Base-by-base conservation (phyloP, 129 eudicot species). In the Calendula officinalis region DNA sequence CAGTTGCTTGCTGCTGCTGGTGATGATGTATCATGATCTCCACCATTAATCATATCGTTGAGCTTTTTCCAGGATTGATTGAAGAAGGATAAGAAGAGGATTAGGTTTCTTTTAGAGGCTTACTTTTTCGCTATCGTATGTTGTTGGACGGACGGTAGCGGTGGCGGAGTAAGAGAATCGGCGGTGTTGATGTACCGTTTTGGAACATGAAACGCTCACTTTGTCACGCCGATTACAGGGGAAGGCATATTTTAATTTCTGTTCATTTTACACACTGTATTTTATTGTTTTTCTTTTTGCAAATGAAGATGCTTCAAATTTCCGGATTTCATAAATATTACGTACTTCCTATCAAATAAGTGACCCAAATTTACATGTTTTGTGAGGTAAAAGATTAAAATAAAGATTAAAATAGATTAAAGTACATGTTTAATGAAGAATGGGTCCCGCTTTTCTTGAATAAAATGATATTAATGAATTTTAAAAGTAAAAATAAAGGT, bases 11-110 rank as follows among this genome's bases (percentile, higher is more conserved):
- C 55, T 52, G 78, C 45, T 73, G 81, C 14, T 74, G 81, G 8
- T 78, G 90, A 59, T 78, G 89, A 59, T 71, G 77, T 80, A 69
- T 82, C 59, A 58, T 74, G 66, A 60, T 62, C 64, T 72, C 66
- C 46, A 79, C 78, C 71, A 79, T 70, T 27, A 72, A 81, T 83
- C 84, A 82, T 75, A 22, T 57, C 48, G 58, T 7, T 27, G 27
- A 59, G 67, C 5, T 53, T 39, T 9, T 39, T 33, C 6, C 37
- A 64, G 38, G 51, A 16, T n/a, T 71, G 62, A 60, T 71, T 50
- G 54, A 8, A 40, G 42, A 30, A 49, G 16, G 17, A 33, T 55
- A 54, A 35, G 65, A 44, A 8, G 48, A 50, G 48, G 35, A 5
- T 7, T 61, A 52, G 76, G 76, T 61, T 71, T 60, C 3, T 30